phyloP scores from a whole-genome alignment of 805 yeast genomes.

The Suhomyces tanzawaensis region DNA sequence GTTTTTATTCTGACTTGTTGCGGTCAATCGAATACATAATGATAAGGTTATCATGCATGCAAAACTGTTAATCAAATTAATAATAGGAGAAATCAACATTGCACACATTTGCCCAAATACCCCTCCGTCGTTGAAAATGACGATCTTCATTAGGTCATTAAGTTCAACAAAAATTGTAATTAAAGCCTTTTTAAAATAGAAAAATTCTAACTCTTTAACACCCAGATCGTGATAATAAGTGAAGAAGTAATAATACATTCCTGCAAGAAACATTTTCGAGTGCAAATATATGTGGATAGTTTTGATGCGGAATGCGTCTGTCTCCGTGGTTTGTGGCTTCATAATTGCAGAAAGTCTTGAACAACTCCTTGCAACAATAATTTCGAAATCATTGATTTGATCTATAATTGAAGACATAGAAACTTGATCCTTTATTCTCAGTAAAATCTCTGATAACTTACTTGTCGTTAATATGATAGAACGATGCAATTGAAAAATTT shows the following conservation, averaged over 20 bases:
- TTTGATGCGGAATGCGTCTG: conserved; percentile 13
- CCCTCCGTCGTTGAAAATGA: background rate
- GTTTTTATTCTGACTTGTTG: conserved; percentile 1
- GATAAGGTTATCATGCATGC: conserved; percentile 7
- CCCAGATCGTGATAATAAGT: conserved; percentile 17
- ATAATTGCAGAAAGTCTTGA: conserved; percentile 12
- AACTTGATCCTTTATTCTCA: conserved; percentile 39
- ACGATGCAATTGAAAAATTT: conserved; percentile 30
- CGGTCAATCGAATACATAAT: conserved; percentile 7
- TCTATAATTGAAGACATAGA: conserved; percentile 35
- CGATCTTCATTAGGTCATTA: conserved; percentile 1
- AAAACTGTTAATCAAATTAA: conserved; percentile 4
- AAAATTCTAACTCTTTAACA: conserved; percentile 13
- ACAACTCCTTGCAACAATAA: conserved; percentile 24
- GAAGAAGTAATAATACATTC: conserved; percentile 17
- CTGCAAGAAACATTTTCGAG: conserved; percentile 13
- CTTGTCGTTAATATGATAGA: conserved; percentile 31
- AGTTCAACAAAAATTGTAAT: conserved; percentile 16
- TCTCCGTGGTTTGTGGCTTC: background rate
- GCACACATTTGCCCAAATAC: conserved; percentile 1
- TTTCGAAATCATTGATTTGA: conserved; percentile 35
- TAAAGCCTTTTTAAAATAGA: conserved; percentile 17
- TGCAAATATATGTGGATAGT: conserved; percentile 8
- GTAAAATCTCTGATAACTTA: conserved; percentile 17
- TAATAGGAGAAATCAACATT: conserved; percentile 5